A percentile compares a stretch with the other conserved stretches of the same genome.
Evolutionary conservation across 1,139 yeast genomes (phyloP).

Genomic region (Hanseniaspora uvarum): DNA sequence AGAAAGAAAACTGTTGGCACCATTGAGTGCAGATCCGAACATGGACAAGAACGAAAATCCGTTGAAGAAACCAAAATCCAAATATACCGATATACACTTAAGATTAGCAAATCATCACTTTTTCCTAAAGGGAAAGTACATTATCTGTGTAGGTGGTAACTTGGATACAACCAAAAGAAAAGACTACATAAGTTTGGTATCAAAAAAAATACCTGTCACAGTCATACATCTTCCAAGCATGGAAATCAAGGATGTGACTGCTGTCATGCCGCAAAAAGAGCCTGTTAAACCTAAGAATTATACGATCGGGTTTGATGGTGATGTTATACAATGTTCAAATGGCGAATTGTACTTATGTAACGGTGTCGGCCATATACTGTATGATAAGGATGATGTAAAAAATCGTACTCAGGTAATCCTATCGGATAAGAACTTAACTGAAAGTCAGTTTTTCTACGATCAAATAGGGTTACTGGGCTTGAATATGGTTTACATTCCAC

Average conservation of each 20-base stretch:
- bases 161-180: background rate
- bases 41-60: background rate
- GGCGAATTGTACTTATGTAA: background rate
- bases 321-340: slow-evolving; percentile 3
- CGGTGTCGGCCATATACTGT: background rate
- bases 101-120: slow-evolving; percentile 5
- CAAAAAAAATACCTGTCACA: background rate
- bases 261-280: background rate
- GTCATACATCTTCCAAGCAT: slow-evolving; percentile 7
- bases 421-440: background rate
- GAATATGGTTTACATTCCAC: background rate
- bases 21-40: background rate
- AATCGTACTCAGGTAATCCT: background rate
- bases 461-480: background rate
- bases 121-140: background rate
- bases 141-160: slow-evolving; percentile 5
- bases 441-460: background rate
- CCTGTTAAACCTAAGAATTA: background rate
- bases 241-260: background rate
- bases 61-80: background rate
- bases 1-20: background rate
- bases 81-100: background rate
- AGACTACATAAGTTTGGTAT: background rate
- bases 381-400: background rate
- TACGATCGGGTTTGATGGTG: background rate